A percentile compares a stretch with the other conserved stretches of the same genome.
Evolutionary conservation across 2,329 filamentous ascomycete genomes (phyloP).

Genomic region (Pleomassaria siparia): DNA sequence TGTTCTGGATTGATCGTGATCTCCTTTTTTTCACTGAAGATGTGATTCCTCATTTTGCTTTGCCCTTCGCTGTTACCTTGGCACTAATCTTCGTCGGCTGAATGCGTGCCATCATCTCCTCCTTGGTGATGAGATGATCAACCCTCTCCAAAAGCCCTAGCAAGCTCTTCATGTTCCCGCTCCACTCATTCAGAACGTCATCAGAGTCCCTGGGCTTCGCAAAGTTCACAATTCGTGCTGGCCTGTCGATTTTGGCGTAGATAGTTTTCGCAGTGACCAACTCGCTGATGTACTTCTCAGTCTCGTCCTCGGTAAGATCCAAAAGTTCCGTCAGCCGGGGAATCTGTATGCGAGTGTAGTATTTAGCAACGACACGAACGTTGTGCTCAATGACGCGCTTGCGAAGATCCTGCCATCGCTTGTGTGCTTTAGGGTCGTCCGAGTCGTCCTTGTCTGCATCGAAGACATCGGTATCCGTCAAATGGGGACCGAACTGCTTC

Average conservation of each 20-base stretch:
- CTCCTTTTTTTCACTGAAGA: background rate
- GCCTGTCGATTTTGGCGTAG: conserved; percentile 94
- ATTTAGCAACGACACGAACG: conserved; percentile 94
- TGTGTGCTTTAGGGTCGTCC: conserved; percentile 75
- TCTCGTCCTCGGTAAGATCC: conserved; percentile 91
- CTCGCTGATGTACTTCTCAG: conserved; percentile 98
- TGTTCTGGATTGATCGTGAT: conserved; percentile 37
- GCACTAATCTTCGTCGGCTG: conserved; percentile 62
- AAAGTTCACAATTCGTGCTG: conserved; percentile 88
- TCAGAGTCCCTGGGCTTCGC: conserved; percentile 93
- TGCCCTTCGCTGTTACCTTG: conserved; percentile 41
- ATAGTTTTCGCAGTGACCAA: conserved; percentile 97
- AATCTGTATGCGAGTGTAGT: conserved; percentile 97
- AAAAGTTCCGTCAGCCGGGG: conserved; percentile 85
- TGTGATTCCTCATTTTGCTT: conserved; percentile 33
- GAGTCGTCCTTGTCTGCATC: conserved; percentile 65
- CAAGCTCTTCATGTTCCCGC: conserved; percentile 93
- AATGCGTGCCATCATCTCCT: conserved; percentile 99
- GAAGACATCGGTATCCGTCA: conserved; percentile 90
- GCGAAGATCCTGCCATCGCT: conserved; percentile 90
- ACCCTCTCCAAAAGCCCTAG: conserved; percentile 84
- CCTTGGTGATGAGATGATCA: conserved; percentile 97
- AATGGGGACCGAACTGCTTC: conserved; percentile 82
- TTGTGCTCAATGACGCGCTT: conserved; percentile 99
- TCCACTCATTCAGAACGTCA: conserved; percentile 98